These are phyloP conservation scores for Arachnopeziza araneosa DNA, from an alignment of 2,329 filamentous ascomycete genomes.

Conservation along the genomic window DNA sequence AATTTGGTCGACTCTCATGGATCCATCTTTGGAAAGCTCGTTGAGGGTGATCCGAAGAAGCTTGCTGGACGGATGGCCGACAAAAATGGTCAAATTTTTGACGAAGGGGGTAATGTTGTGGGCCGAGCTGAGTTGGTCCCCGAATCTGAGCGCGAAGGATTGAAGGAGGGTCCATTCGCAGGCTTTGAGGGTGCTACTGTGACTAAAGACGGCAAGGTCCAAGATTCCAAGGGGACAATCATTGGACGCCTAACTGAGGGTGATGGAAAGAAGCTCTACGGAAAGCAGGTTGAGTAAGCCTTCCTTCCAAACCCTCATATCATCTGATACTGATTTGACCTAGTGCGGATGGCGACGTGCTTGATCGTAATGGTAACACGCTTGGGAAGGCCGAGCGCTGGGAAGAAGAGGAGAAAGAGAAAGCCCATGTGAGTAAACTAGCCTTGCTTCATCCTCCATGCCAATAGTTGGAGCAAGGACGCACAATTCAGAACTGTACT, in stretches of 20 bases:
- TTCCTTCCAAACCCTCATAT: background rate
- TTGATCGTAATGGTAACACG: slow-evolving; percentile 65
- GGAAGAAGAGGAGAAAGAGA: slow-evolving; percentile 50
- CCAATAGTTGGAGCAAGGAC: too few relatives aligned
- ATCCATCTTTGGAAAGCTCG: slow-evolving; percentile 55
- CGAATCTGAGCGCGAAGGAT: slow-evolving; percentile 57
- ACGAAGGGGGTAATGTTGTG: slow-evolving; percentile 66
- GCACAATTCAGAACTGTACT: background rate
- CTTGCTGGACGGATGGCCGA: slow-evolving; percentile 66
- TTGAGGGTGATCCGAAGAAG: slow-evolving; percentile 60
- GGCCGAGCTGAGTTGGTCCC: slow-evolving; percentile 63
- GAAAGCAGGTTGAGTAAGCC: slow-evolving; percentile 58
- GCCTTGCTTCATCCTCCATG: background rate
- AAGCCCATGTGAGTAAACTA: slow-evolving; percentile 32
- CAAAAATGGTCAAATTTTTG: slow-evolving; percentile 65
- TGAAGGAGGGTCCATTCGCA: slow-evolving; percentile 63
- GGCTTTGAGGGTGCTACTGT: slow-evolving; percentile 61
- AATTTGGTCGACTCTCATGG: slow-evolving; percentile 52
- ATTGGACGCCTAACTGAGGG: slow-evolving; percentile 69
- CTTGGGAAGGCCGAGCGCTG: slow-evolving; percentile 55
- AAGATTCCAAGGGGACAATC: slow-evolving; percentile 60
- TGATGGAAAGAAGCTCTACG: slow-evolving; percentile 65
- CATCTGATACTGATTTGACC: background rate
- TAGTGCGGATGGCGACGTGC: slow-evolving; percentile 69
- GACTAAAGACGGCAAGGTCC: slow-evolving; percentile 62